Base-by-base conservation (phyloP, 2,329 filamentous ascomycete species). In the Ilyonectria robusta region DNA sequence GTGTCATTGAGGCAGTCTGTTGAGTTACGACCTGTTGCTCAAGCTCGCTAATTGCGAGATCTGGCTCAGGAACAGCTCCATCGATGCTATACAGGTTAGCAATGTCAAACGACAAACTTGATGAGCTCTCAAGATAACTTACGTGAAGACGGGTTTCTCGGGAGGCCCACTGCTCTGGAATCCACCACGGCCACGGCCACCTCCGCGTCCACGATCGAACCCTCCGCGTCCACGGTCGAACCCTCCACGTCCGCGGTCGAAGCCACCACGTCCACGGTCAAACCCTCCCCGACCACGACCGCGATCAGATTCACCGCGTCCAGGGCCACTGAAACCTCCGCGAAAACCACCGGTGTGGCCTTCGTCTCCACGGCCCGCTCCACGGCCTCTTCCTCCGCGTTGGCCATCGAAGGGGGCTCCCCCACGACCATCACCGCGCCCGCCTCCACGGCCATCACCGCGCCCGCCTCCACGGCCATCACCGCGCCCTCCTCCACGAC, bases 1-100 rank as follows among this genome's bases (percentile, higher is more conserved):
- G 67, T 11, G 69, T 62, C 33, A 78, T 70, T 7, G 77, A 73
- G 2, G 75, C 66, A 4, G 77, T 70, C 23, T 81, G 75, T 2
- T 29, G 46, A 40, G 56, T 71, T 37, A 85, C 66, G 4, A 86
- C 76, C 7, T 78, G 71, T 59, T 86, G 70, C 65, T 87, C 85
- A 0, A 86, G 78, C 21, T 79, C 57, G 1, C 74, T 73, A 33
- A 82, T 70, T 11, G 66, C 35, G 19, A 68, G 23, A 44, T 82
- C 78, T 1, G 72, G 74, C 3, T 62, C 37, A 5, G 71, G 74
- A 50, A 66, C 62, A 44, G 37, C 37, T 44, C 66, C 70, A 8
- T 71, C 69, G 3, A 78, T 66, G 11, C 80, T 80, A 6, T 4
- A 33, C 21, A 17, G 19, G 31, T 73, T 53, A 72, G 62, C 31